Base-by-base conservation (phyloP, 2,329 filamentous ascomycete genomes). In the Beauveria brongniartii region DNA sequence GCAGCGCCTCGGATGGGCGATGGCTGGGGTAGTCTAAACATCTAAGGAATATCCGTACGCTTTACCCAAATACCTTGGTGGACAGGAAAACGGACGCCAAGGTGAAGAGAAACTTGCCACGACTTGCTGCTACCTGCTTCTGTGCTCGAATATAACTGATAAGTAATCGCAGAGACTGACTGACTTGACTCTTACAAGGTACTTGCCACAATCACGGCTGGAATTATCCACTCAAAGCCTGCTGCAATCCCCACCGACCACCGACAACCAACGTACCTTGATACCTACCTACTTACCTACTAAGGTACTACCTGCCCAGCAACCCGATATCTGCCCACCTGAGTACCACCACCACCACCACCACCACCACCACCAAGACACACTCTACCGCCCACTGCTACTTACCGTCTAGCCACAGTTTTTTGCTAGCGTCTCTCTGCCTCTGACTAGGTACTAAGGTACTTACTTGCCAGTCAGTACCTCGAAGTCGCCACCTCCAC, bases 401-500 rank as follows among this genome's bases (percentile, higher is more conserved):
- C 54, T 20, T 48, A 57, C 54, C n/a, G 7, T 51, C 51, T 41
- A 51, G 56, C 48, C 47, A 53, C 56, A 52, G 37, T 3, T 3
- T 51, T 9, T 20, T 51, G 47, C 56, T 48, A 50, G 43, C 34
- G 30, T 50, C 51, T 41, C 12, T 8, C 30, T 53, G 41, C 43
- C 30, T 40, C 37, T 51, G n/a, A 30, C 55, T 14, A 30, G 28
- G 28, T 30, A 30, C 30, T 9, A 12, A 34, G 30, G 30, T 34
- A 34, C 30, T 10, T 34, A 34, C 30, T 3, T 30, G 10, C 28
- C 28, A 30, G 28, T 28, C 28, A 28, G 28, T 28, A 28, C 28
- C 8, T 28, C 28, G 8, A 28, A 26, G 57, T 43, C 40, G 57
- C 57, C 57, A 54, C 57, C 57, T 59, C 41, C 57, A 54, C 57